Conservation (phyloP, 192 early-diverging fungal genomes). For the Geranomyces michiganensis region DNA sequence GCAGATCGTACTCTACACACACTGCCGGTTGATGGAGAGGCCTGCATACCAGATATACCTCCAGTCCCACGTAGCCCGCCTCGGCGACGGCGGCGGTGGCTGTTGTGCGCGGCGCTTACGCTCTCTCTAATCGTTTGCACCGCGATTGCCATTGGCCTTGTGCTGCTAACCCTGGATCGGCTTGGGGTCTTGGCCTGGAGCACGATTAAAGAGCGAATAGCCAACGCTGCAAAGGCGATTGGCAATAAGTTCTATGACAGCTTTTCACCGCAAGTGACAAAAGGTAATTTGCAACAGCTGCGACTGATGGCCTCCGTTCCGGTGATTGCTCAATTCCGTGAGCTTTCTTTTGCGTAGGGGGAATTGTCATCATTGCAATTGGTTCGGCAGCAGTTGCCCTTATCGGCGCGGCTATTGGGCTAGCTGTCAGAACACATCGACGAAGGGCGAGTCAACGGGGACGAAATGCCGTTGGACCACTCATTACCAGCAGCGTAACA, state of each 20-base stretch:
- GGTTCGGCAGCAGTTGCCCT: constrained; percentile 20
- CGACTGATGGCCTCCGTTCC: background rate
- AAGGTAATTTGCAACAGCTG: constrained; percentile 9
- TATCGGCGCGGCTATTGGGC: background rate
- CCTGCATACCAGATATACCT: background rate
- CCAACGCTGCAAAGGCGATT: constrained; percentile 14
- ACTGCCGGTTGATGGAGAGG: background rate
- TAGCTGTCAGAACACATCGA: constrained; percentile 7
- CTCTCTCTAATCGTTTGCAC: background rate
- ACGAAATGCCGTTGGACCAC: no score
- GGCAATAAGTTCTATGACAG: constrained; percentile 13
- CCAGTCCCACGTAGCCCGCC: background rate
- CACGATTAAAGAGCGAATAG: constrained; percentile 19
- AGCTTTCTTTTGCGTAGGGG: background rate
- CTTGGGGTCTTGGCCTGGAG: constrained; percentile 12
- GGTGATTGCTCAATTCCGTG: background rate
- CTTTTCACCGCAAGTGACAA: constrained; percentile 20
- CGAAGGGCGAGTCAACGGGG: no score
- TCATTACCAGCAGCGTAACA: background rate
- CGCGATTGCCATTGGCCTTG: constrained; percentile 1
- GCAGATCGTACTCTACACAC: background rate
- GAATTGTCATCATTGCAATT: constrained; percentile 16
- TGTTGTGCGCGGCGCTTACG: constrained; percentile 4
- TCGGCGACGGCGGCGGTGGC: constrained; percentile 3
- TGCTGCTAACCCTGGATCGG: constrained; percentile 22